These are phyloP conservation scores for Oenanthe sinensis DNA, from an alignment of 129 eudicot species.

Conservation along the genomic window DNA sequence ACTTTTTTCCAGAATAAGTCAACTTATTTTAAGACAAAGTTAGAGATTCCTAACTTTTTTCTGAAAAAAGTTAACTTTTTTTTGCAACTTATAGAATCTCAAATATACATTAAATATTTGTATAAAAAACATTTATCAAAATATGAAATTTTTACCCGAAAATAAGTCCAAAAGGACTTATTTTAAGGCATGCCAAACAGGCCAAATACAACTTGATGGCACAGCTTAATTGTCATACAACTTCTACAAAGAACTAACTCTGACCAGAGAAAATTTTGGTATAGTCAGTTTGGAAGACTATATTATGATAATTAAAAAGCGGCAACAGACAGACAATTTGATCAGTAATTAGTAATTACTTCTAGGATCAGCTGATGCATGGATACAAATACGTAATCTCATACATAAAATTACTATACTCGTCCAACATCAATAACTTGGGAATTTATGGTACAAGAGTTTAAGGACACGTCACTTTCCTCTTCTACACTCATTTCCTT, in stretches of 20 bases:
- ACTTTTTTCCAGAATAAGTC: too few species aligned
- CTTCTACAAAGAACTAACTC: neutral
- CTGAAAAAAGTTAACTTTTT: too few species aligned
- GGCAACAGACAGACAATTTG: neutral
- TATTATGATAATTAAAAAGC: neutral
- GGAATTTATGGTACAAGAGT: neutral
- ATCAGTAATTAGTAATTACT: too few species aligned
- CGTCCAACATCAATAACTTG: neutral
- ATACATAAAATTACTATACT: neutral
- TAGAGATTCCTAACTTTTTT: too few species aligned
- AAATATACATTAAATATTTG: too few species aligned
- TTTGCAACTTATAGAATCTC: too few species aligned
- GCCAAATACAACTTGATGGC: neutral
- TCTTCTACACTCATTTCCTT: constrained; percentile 12
- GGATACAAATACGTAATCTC: neutral
- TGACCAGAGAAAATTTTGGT: neutral
- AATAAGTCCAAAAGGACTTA: too few species aligned
- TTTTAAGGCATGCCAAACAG: too few species aligned
- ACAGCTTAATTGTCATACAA: too few species aligned
- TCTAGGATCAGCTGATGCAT: neutral
- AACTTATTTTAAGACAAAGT: too few species aligned
- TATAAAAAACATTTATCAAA: too few species aligned
- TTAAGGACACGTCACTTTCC: neutral
- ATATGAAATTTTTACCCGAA: too few species aligned
- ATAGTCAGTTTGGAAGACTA: neutral